Evolutionary conservation across 1,139 yeast species (phyloP).

Genomic region (Sugiyamaella pinicola): DNA sequence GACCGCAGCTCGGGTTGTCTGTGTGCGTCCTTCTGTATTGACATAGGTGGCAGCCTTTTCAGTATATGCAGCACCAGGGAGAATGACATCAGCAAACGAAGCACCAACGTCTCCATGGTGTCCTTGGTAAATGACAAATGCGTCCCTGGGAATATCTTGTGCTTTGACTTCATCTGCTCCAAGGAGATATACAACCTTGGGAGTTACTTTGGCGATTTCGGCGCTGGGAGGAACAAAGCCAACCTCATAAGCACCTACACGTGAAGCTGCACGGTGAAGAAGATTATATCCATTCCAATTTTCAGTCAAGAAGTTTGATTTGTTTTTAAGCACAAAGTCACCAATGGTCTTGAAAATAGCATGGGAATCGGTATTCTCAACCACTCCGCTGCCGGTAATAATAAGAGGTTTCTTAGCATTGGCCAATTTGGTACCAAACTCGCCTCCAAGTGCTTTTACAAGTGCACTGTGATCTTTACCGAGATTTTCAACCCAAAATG

Average conservation of each 20-base stretch:
- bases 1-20: conserved; percentile 82
- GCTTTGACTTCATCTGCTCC: conserved; percentile 83
- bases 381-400: conserved; percentile 79
- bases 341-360: conserved; percentile 66
- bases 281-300: conserved; percentile 85
- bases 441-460: conserved; percentile 64
- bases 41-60: conserved; percentile 88
- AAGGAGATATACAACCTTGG: conserved; percentile 77
- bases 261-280: conserved; percentile 83
- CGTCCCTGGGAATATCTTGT: conserved; percentile 75
- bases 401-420: conserved; percentile 75
- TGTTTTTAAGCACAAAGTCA: conserved; percentile 60
- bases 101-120: conserved; percentile 94
- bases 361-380: conserved; percentile 65
- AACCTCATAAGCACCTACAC: conserved; percentile 83
- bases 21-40: conserved; percentile 89
- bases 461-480: conserved; percentile 66
- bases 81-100: conserved; percentile 80
- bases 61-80: conserved; percentile 89
- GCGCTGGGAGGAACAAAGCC: conserved; percentile 66
- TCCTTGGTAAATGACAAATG: conserved; percentile 88
- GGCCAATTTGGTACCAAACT: conserved; percentile 67
- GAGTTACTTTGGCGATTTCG: conserved; percentile 54
- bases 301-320: conserved; percentile 60
- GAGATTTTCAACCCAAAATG: conserved; percentile 65